These are phyloP conservation scores for Fusarium pseudoanthophilum DNA, from an alignment of 2,329 filamentous ascomycete species.

Conservation along the genomic window DNA sequence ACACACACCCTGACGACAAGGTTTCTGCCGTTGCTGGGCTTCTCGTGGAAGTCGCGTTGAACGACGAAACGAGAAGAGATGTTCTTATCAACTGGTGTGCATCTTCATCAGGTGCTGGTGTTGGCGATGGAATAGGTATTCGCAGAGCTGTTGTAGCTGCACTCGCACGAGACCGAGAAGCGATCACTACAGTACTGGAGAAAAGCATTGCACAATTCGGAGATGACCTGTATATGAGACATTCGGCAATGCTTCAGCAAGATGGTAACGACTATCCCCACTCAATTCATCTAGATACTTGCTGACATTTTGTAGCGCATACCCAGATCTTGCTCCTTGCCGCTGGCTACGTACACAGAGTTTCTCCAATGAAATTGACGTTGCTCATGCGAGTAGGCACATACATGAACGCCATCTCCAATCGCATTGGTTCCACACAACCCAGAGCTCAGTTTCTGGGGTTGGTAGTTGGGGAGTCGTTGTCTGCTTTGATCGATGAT, in stretches of 20 bases:
- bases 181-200: slow-evolving; percentile 69
- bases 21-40: slow-evolving; percentile 70
- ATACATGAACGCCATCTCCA: slow-evolving; percentile 85
- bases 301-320: slow-evolving; percentile 68
- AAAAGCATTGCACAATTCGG: slow-evolving; percentile 80
- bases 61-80: slow-evolving; percentile 60
- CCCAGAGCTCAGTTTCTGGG: slow-evolving; percentile 82
- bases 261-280: slow-evolving; percentile 68
- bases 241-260: slow-evolving; percentile 86
- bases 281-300: background rate
- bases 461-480: slow-evolving; percentile 83
- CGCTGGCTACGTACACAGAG: slow-evolving; percentile 78
- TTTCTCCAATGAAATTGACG: slow-evolving; percentile 72
- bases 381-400: slow-evolving; percentile 75
- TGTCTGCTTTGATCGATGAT: slow-evolving; percentile 72
- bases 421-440: slow-evolving; percentile 82
- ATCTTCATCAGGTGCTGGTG: slow-evolving; percentile 70
- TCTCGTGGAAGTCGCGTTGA: slow-evolving; percentile 60
- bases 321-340: slow-evolving; percentile 81
- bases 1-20: slow-evolving; percentile 46
- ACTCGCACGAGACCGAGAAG: slow-evolving; percentile 62
- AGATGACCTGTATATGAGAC: slow-evolving; percentile 86
- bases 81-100: slow-evolving; percentile 74
- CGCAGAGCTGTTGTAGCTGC: slow-evolving; percentile 73
- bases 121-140: slow-evolving; percentile 72